A percentile compares a stretch with the other conserved stretches of the same genome.
Conservation (phyloP, 2,329 filamentous ascomycete genomes). For the Aspergillus fumigatiaffinis region DNA sequence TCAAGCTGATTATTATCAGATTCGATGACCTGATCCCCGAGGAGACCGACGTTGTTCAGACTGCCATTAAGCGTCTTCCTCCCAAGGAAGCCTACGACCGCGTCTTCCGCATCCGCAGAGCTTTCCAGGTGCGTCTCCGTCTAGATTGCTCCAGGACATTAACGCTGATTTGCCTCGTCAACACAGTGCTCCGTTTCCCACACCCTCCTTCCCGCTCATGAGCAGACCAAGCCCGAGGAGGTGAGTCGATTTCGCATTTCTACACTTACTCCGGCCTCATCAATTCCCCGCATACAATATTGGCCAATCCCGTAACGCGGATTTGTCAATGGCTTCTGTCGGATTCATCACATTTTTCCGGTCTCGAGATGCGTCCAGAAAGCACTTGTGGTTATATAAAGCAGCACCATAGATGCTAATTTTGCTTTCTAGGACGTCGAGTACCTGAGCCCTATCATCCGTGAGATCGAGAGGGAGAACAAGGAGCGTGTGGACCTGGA, state of each 20-base stretch:
- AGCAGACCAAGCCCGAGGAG: slow-evolving; percentile 66
- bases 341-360: slow-evolving; percentile 1
- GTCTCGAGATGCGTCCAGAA: not conserved
- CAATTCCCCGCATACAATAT: slow-evolving; percentile 24
- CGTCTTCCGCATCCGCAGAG: slow-evolving; percentile 93
- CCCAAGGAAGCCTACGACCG: slow-evolving; percentile 93
- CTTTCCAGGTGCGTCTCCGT: slow-evolving; percentile 68
- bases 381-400: not conserved
- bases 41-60: slow-evolving; percentile 81
- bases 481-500: slow-evolving; percentile 67
- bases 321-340: slow-evolving; percentile 29
- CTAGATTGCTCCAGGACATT: slow-evolving; percentile 3
- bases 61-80: slow-evolving; percentile 84
- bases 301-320: slow-evolving; percentile 34
- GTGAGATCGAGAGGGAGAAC: slow-evolving; percentile 63
- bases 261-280: slow-evolving; percentile 9
- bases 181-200: slow-evolving; percentile 62
- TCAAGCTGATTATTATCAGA: slow-evolving; percentile 48
- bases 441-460: slow-evolving; percentile 66
- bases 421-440: slow-evolving; percentile 52
- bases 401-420: slow-evolving; percentile 1
- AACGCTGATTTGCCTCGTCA: slow-evolving; percentile 18
- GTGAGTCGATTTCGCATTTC: slow-evolving; percentile 42
- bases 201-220: slow-evolving; percentile 59
- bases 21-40: slow-evolving; percentile 93